Evolutionary conservation across 73 alveolate species (phyloP), one percentile per base, ranked within the genome.

Genomic region (Stentor roeselii): DNA sequence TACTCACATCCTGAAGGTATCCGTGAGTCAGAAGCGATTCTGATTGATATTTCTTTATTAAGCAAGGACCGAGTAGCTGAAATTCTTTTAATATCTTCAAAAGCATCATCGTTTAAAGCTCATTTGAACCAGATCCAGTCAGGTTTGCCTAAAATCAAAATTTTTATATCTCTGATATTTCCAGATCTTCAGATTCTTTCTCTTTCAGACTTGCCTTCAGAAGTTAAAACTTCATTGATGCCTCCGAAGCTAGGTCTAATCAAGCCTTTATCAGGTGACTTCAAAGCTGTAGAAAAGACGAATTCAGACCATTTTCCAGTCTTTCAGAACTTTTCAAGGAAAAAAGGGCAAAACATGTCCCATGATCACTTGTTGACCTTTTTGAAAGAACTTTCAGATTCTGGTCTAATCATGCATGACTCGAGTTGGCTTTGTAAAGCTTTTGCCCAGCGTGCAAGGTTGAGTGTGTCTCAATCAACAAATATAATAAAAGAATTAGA

Each of bases 371-470:
- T 58, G 35, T 31, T 58, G 74, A 21, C 74, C 74, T n/a, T 31
- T 58, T 31, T 58, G 35, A 67, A 67, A 67, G 82, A 67, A 50
- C 38, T 67, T 0, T 36, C 82, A 27, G 82, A 67, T 15, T 27
- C 11, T 27, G 82, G 82, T 31, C 42, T 21, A 58, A 58, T 58
- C 15, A 58, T 58, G 74, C 74, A 58, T 31, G 74, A 58, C 15
- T 21, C 74, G 1, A 58, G 2, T 21, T n/a, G 27, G 27, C 27
- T 58, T 2, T n/a, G 15, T 31, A n/a, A 58, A 58, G 15, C 15
- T 31, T 58, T 58, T 31, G 15, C 74, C 74, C 74, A 58, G 27
- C 15, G 27, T n/a, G 15, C 27, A n/a, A 58, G 74, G 27, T 21
- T 58, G 27, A 21, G 35, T 31, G 15, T 31, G 15, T n/a, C 15